Base-by-base conservation (phyloP, 331 rosid genomes). In the Erythrophleum ivorense region DNA sequence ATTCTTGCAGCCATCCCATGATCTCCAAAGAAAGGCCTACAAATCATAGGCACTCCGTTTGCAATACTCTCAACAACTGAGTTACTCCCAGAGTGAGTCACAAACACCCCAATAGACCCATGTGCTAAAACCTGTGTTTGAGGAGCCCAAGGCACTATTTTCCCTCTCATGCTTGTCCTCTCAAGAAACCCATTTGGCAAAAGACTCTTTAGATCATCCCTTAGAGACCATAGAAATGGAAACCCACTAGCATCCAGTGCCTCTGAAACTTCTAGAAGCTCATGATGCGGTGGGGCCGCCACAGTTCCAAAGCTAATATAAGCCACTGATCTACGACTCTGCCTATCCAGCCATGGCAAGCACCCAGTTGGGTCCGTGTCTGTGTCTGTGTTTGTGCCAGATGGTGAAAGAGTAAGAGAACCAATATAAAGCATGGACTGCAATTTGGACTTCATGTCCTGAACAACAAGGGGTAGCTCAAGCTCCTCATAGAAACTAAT, bases 71-170 rank as follows among this genome's bases (percentile, higher is more conserved):
- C 73, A 12, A 5, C 14, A 24, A 84, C 78, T 2, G 85, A 81
- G 67, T 73, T 83, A 46, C 58, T 40, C 11, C 89, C 87, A 48
- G 87, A 48, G 9, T 86, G 89, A 1, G 87, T 84, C 58, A 86
- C 80, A 60, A 72, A 77, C 62, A 86, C 65, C 15, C 76, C 69
- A 24, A 72, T 8, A 1, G 87, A 65, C 9, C 3, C 29, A 76
- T 86, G 89, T 3, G 63, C 82, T 18, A 86, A 65, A 10, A 83
- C 78, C 50, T 76, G 74, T 3, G 70, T 2, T 19, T 83, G 80
- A 2, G 86, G 89, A 36, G 80, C 82, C 87, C 89, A 83, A 0
- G 83, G 16, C 14, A 86, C 89, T 55, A 80, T 9, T 65, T 71
- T 83, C 5, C 89, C 87, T 3, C n/a, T 3, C 70, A 1, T 66